These are phyloP conservation scores for Aspergillus avenaceus DNA, from an alignment of 495 filamentous ascomycete species.

Conservation along the genomic window DNA sequence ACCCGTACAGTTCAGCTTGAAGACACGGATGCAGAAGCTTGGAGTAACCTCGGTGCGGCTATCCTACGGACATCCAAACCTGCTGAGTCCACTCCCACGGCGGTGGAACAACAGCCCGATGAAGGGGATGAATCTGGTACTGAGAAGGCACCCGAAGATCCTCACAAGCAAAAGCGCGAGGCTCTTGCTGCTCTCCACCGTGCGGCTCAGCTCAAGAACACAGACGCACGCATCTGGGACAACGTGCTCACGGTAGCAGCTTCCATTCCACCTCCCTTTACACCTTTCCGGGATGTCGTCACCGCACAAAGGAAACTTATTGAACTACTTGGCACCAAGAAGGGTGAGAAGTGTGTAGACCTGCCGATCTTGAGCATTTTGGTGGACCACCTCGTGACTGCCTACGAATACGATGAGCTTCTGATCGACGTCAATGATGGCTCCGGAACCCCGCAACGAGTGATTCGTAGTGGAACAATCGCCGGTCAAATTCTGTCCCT, in stretches of 20 bases:
- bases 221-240: constrained; percentile 89
- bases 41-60: constrained; percentile 89
- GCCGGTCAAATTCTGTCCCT: constrained; percentile 61
- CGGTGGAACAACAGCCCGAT: constrained; percentile 18
- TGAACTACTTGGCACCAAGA: constrained; percentile 60
- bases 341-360: constrained; percentile 77
- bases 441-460: constrained; percentile 9
- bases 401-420: constrained; percentile 39
- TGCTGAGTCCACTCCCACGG: constrained; percentile 27
- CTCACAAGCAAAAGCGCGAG: constrained; percentile 60
- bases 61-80: constrained; percentile 51
- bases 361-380: constrained; percentile 64
- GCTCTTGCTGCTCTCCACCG: constrained; percentile 80
- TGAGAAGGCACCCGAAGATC: constrained; percentile 27
- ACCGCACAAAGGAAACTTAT: constrained; percentile 68
- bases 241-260: constrained; percentile 86
- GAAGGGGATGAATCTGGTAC: constrained; percentile 33
- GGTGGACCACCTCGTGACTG: constrained; percentile 61
- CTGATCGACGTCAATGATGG: constrained; percentile 20
- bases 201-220: constrained; percentile 73
- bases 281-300: constrained; percentile 69
- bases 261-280: constrained; percentile 65
- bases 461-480: constrained; percentile 42
- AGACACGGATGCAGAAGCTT: constrained; percentile 84
- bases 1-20: constrained; percentile 74